Percentiles rank a stretch among this genome's conserved stretches.
Conservation (phyloP, 2,329 filamentous ascomycete genomes). For the Colletotrichum spaethianum region DNA sequence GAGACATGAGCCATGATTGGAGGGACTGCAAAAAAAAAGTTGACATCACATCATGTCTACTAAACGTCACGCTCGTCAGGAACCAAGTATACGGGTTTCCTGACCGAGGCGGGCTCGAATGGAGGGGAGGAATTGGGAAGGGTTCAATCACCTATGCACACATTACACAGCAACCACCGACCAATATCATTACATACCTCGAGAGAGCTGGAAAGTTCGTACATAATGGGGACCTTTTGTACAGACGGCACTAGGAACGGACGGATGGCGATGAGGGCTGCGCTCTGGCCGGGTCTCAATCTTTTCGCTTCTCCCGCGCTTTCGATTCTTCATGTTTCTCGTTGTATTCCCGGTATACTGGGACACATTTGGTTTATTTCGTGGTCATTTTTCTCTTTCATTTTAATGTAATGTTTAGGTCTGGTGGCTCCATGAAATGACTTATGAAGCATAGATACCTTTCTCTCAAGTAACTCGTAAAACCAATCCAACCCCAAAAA, state of each 20-base stretch:
- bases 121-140: not conserved
- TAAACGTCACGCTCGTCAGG: not conserved
- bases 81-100: constrained; percentile 7
- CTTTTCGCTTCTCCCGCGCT: constrained; percentile 18
- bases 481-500: not conserved
- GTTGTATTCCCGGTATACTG: constrained; percentile 1
- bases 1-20: constrained; percentile 23
- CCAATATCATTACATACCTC: constrained; percentile 22
- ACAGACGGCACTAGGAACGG: constrained; percentile 19
- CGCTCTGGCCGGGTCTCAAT: constrained; percentile 10
- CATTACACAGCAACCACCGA: constrained; percentile 12
- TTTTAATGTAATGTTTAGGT: constrained; percentile 41
- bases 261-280: constrained; percentile 9
- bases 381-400: not conserved
- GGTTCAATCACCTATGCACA: not conserved
- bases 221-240: constrained; percentile 27
- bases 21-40: constrained; percentile 21
- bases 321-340: constrained; percentile 20
- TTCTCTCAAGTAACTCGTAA: not conserved
- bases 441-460: constrained; percentile 36
- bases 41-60: constrained; percentile 6
- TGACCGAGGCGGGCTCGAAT: not conserved
- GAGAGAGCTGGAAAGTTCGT: constrained; percentile 24
- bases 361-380: not conserved
- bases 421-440: constrained; percentile 34